Conservation (phyloP, 352 stramenopile genomes). For the Phytophthora hybrid region DNA sequence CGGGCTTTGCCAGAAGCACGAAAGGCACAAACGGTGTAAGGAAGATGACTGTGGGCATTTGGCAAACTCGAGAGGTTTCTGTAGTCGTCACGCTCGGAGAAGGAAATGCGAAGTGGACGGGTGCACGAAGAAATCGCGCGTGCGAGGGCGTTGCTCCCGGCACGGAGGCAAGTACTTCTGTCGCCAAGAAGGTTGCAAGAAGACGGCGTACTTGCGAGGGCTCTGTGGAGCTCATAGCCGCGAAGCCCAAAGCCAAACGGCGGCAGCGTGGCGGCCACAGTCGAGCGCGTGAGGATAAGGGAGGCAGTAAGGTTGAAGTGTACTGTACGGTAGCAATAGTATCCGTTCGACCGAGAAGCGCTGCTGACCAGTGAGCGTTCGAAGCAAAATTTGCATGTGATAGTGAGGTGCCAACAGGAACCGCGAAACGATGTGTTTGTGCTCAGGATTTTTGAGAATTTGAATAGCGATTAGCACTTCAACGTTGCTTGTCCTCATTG, state of each 20-base stretch:
- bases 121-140: slow-evolving; percentile 10
- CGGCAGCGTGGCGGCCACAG: background rate
- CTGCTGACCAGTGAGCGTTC: background rate
- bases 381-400: slow-evolving; percentile 20
- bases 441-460: slow-evolving; percentile 26
- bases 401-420: slow-evolving; percentile 15
- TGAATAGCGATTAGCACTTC: slow-evolving; percentile 22
- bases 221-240: slow-evolving; percentile 2
- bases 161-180: slow-evolving; percentile 14
- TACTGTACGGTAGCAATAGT: no score
- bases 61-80: background rate
- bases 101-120: slow-evolving; percentile 9
- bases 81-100: background rate
- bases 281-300: background rate
- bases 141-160: slow-evolving; percentile 1
- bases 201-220: slow-evolving; percentile 1
- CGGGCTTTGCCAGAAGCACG: slow-evolving; percentile 14
- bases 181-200: slow-evolving; percentile 10
- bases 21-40: slow-evolving; percentile 6
- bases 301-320: background rate
- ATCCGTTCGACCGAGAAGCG: background rate
- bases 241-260: background rate
- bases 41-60: slow-evolving; percentile 13
- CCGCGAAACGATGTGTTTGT: slow-evolving; percentile 23
- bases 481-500: slow-evolving; percentile 21